phyloP scores from a whole-genome alignment of 129 eudicot genomes.

The Tagetes erecta region DNA sequence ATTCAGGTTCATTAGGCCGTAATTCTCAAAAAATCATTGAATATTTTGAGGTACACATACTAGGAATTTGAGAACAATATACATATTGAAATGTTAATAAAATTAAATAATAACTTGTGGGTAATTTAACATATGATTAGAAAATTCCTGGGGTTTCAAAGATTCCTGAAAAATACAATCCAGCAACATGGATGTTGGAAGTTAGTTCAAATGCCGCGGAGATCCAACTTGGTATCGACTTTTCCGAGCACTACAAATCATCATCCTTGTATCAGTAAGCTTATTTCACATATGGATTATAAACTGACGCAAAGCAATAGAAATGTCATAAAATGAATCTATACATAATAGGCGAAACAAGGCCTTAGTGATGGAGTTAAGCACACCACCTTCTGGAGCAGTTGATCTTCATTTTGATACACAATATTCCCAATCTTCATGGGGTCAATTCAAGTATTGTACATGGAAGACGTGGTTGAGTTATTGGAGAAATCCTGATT shows the following conservation, averaged over 20 bases:
- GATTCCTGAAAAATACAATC: constrained; percentile 58
- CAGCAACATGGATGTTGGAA: constrained; percentile 85
- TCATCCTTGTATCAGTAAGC: constrained; percentile 49
- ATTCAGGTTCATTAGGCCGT: constrained; percentile 78
- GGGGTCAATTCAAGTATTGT: constrained; percentile 73
- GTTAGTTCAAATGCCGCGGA: constrained; percentile 60
- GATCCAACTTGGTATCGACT: constrained; percentile 58
- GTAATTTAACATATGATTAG: constrained; percentile 23
- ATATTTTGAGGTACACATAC: constrained; percentile 67
- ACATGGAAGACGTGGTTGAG: constrained; percentile 82
- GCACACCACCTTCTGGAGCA: constrained; percentile 62
- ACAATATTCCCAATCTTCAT: constrained; percentile 59
- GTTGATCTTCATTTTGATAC: constrained; percentile 61
- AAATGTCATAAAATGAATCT: background rate
- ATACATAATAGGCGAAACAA: constrained; percentile 49
- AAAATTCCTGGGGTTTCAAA: constrained; percentile 53
- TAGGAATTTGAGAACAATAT: background rate
- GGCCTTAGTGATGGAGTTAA: constrained; percentile 57
- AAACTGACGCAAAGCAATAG: background rate
- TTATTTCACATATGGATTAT: background rate
- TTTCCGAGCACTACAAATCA: constrained; percentile 52
- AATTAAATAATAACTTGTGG: too few relatives aligned
- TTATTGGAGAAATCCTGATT: constrained; percentile 94
- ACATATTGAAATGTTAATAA: background rate
- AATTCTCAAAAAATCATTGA: constrained; percentile 79